These are phyloP conservation scores for Tricholoma furcatifolium DNA, from an alignment of 768 basidiomycete genomes.

Conservation along the genomic window DNA sequence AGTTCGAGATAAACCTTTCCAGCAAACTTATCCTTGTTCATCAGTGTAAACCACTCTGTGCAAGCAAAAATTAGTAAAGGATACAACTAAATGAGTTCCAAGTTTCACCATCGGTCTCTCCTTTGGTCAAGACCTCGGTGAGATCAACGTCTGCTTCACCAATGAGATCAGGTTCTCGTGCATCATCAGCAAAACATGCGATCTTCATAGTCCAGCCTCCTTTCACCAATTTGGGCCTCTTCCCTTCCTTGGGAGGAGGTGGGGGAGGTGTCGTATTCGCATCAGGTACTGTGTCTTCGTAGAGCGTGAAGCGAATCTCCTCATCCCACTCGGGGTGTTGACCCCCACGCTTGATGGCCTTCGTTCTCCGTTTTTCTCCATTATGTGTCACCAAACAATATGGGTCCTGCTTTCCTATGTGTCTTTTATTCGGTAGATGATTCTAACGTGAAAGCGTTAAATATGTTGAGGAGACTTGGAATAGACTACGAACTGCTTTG, in stretches of 20 bases:
- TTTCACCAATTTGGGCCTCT: slow-evolving; percentile 50
- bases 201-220: slow-evolving; percentile 77
- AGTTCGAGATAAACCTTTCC: slow-evolving; percentile 96
- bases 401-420: slow-evolving; percentile 97
- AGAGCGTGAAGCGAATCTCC: slow-evolving; percentile 89
- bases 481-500: slow-evolving; percentile 72
- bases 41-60: slow-evolving; percentile 91
- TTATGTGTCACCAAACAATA: slow-evolving; percentile 83
- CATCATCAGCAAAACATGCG: slow-evolving; percentile 92
- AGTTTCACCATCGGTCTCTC: slow-evolving; percentile 90
- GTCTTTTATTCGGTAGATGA: slow-evolving; percentile 86
- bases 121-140: slow-evolving; percentile 87
- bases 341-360: slow-evolving; percentile 93
- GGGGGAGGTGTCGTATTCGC: slow-evolving; percentile 58
- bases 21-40: slow-evolving; percentile 88
- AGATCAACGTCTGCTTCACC: slow-evolving; percentile 89
- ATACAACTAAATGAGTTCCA: neutral
- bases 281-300: slow-evolving; percentile 61
- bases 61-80: neutral
- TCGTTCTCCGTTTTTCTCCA: slow-evolving; percentile 83
- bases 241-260: slow-evolving; percentile 62
- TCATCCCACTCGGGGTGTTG: slow-evolving; percentile 99
- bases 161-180: slow-evolving; percentile 92
- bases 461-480: slow-evolving; percentile 7
- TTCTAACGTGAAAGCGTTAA: slow-evolving; percentile 46